Evolutionary conservation across 2,329 filamentous ascomycete genomes (phyloP), one percentile per base, ranked within the genome.

Genomic region (Aspergillus caelatus): DNA sequence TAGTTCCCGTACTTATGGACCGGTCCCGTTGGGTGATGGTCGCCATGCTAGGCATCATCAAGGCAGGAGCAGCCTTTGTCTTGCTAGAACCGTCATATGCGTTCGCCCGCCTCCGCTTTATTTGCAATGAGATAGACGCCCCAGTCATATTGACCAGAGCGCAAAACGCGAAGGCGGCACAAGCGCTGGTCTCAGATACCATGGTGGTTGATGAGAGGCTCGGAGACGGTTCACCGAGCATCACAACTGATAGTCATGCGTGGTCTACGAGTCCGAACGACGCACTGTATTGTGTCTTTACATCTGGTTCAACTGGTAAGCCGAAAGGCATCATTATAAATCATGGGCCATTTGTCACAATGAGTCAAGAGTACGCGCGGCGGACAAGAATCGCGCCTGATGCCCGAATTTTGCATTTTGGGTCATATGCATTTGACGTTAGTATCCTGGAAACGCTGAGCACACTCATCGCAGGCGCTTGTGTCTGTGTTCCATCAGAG

Each of bases 401-500:
- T 30, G 30, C 19, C 16, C 23, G 46, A 12, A 28, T 30, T 14
- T 16, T 52, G 16, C n/a, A 52, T 11, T 23, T 4, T 19, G 14
- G 9, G 7, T 52, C 46, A 11, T 21, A 19, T 3, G 26, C 59
- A 16, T 64, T 64, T 43, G 59, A 59, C 7, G 46, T 54, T 2
- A 55, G 41, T 12, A 62, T 64, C n/a, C 10, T 52, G 8, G 59
- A 64, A 19, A 58, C 46, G 4, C 36, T 62, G 3, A 43, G 21
- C 16, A 61, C 62, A 4, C 45, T 64, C 4, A 16, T 55, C 1
- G 30, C 30, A 6, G 62, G 62, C 1, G 62, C 55, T 11, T 59
- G 55, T 41, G 19, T 64, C 12, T 64, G 62, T 28, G n/a, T 64
- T 8, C 59, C 56, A 2, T 57, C 59, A 8, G 41, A 36, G 8